Base-by-base conservation (phyloP, 2,329 filamentous ascomycete genomes). In the Pseudogymnoascus sp. region DNA sequence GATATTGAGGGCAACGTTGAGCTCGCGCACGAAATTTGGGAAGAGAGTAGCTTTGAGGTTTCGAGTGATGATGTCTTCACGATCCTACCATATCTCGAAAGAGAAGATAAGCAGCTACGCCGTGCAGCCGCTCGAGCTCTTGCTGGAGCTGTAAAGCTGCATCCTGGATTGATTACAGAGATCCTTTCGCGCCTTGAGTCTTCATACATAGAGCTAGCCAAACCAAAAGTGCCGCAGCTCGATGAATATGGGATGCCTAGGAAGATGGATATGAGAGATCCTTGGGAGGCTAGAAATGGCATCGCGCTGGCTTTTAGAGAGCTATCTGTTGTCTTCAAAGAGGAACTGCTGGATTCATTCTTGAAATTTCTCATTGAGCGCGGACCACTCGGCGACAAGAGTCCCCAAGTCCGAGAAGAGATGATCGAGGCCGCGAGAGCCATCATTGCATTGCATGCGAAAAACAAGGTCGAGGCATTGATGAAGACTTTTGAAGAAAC, bases 221-320 rank as follows among this genome's bases (percentile, higher is more conserved):
- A 94, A 72, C 89, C 91, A 1, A 86, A 88, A 62, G 83, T 88
- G 53, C 90, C 91, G 9, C 86, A 93, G 68, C 85, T 93, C 38
- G 93, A 99, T 71, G 88, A 93, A 65, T 97, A 91, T 71, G 94
- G 95, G 60, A 96, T 99, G 89, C 89, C 91, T 2, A 88, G 86
- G 69, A 97, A 96, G 75, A 86, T 88, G 71, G 90, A 97, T 66
- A 78, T 91, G 9, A 83, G 88, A 4, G 94, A 99, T 74, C 89
- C 88, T 1, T 99, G 93, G 93, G 91, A 97, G 73, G 84, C 85
- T 11, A 84, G 95, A 66, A 92, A 96, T 69, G 94, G 94, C 60
- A 87, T 97, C 68, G 93, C 91, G 7, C 81, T 91, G 20, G 87
- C 91, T 2, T 95, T 96, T 76, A 90, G 86, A 72, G 89, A 94